A percentile compares a stretch with the other conserved stretches of the same genome.
Conservation (phyloP, 768 basidiomycete species). For the Phylloporus scabripes region DNA sequence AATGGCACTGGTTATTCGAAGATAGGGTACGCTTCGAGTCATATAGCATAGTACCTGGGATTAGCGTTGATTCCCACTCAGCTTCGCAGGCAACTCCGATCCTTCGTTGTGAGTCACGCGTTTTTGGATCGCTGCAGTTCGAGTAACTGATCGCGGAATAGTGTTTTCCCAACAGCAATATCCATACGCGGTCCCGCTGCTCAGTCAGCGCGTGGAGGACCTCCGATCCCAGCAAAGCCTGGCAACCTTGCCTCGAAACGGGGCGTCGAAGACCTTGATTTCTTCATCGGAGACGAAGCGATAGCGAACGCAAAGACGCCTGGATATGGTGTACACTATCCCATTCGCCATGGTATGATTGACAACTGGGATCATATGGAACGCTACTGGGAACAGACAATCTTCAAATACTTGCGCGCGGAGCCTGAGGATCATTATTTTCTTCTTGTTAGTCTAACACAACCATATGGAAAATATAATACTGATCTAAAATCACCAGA, state of each 20-base stretch:
- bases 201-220: conserved; percentile 49
- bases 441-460: conserved; percentile 64
- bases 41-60: neutral
- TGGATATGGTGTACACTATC: conserved; percentile 91
- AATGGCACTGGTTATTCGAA: conserved; percentile 98
- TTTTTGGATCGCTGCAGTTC: conserved; percentile 1
- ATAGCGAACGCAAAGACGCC: conserved; percentile 93
- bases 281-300: conserved; percentile 99
- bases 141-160: conserved; percentile 25
- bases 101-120: conserved; percentile 79
- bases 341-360: conserved; percentile 95
- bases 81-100: conserved; percentile 98
- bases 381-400: conserved; percentile 98
- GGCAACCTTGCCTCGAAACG: conserved; percentile 93
- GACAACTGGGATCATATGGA: conserved; percentile 99
- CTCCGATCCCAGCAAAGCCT: conserved; percentile 77
- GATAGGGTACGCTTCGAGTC: conserved; percentile 65
- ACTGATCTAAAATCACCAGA: conserved; percentile 44
- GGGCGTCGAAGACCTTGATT: conserved; percentile 98
- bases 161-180: conserved; percentile 98
- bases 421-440: conserved; percentile 99
- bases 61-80: conserved; percentile 30
- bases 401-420: conserved; percentile 98
- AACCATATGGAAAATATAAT: neutral
- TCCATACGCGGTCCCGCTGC: conserved; percentile 64